Base-by-base conservation (phyloP, 306 rosid genomes). In the Gynostemma pentaphyllum region DNA sequence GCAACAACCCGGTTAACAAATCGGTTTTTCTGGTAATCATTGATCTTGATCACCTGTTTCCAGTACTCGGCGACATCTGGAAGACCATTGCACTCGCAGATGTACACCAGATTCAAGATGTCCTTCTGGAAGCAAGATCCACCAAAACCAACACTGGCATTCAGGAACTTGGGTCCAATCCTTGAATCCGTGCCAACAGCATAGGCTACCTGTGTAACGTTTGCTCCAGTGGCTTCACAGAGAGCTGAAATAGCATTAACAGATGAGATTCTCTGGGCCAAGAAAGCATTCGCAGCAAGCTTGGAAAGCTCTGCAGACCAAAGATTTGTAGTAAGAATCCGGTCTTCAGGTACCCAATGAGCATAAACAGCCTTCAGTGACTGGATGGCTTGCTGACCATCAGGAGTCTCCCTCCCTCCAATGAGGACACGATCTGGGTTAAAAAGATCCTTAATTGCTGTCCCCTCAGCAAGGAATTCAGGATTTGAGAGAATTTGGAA, bases 91-190 rank as follows among this genome's bases (percentile, higher is more conserved):
- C 97, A 87, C 77, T 90, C 95, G 23, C 97, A 90, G 47, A 90
- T 90, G 79, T 90, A 90, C 32, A 90, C 90, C 46, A 90, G 85
- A 79, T 90, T 90, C 75, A 90, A 50, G 56, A 90, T 90, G 34
- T 90, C 97, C 78, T 90, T 90, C 80, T 90, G 97, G 83, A 87
- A 90, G 87, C 95, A 90, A 54, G 97, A 90, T 7, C 97, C 95
- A 19, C 97, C 97, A 51, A 90, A 90, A n/a, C 97, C 97, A 63
- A 90, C 95, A 75, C 97, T 90, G 16, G 90, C 94, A 16, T 87
- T 90, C 24, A 90, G 83, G 60, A 90, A 90, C 80, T 85, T 90
- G 6, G 97, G 90, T 41, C 97, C 97, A 32, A 90, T 90, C 57
- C 97, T 87, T 41, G 95, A 28, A 78, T 90, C 97, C n/a, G 80